phyloP scores from a whole-genome alignment of 805 yeast species.

The Schwanniomyces polymorphus region DNA sequence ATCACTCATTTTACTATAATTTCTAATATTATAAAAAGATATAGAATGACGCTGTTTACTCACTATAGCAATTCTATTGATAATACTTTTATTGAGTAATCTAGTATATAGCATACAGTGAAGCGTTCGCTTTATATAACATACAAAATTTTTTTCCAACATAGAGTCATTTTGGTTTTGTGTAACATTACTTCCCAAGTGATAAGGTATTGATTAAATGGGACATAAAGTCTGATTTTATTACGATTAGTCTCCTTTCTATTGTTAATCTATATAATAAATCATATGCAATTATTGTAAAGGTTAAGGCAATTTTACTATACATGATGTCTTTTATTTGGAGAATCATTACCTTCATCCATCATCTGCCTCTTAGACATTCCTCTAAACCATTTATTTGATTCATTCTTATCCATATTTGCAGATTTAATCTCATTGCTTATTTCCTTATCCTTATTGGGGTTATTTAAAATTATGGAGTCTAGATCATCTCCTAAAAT shows the following conservation, averaged over 20 bases:
- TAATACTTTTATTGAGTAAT: conserved; percentile 10
- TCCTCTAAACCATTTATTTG: conserved; percentile 20
- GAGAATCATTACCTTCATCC: background rate
- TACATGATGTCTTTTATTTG: conserved; percentile 1
- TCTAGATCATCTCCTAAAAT: conserved; percentile 13
- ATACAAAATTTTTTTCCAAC: conserved; percentile 7
- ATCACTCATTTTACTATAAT: conserved; percentile 12
- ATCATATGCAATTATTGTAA: background rate
- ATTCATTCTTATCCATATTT: background rate
- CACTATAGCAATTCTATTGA: conserved; percentile 3
- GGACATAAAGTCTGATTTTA: background rate
- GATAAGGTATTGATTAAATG: background rate
- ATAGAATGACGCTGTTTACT: background rate
- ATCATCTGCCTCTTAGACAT: conserved; percentile 10
- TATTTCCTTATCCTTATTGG: background rate
- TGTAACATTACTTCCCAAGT: conserved; percentile 2
- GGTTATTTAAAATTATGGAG: conserved; percentile 11
- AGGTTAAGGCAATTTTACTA: background rate
- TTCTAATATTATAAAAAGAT: conserved; percentile 1
- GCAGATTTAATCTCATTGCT: background rate
- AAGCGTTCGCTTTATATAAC: background rate
- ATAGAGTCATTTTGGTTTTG: conserved; percentile 5
- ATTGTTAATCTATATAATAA: no score
- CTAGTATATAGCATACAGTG: conserved; percentile 15
- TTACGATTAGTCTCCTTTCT: no score